Evolutionary conservation across 345 rosid species (phyloP), one percentile per base, ranked within the genome.

Genomic region (Sisymbrium altissimum): DNA sequence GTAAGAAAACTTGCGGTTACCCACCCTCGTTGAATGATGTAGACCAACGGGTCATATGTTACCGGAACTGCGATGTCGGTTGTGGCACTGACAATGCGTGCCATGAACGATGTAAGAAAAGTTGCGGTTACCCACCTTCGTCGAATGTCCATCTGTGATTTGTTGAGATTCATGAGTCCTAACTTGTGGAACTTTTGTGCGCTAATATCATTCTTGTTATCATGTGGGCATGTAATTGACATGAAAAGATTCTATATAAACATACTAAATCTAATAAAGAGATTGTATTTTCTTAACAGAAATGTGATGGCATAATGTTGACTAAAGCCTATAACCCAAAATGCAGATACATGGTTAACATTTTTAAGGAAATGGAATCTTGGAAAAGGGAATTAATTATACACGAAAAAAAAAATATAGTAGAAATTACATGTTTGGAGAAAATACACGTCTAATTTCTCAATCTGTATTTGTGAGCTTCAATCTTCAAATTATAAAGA

Each of bases 1-100:
- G 71, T 50, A 66, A 66, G 60, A n/a, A 50, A 23, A 0, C 6
- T 35, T 66, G 71, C 0, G 68, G 68, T 36, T 65, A 65, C 15
- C 70, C 70, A 44, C 49, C 38, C 9, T 1, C 6, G 38, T 9
- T 35, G 38, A 35, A 35, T 35, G 6, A 35, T 7, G 10, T 35
- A 35, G 35, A 32, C 8, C 8, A 32, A 35, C 3, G 38, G 9
- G 38, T 9, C 38, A 35, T 8, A 35, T 35, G 38, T 35, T 35
- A 7, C 38, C 38, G 38, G 10, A 35, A 35, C 0, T 35, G 38
- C 10, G 3, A 35, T 35, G 38, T 7, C 3, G 9, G 9, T 7
- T 35, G 38, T 35, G 38, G 38, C 10, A 1, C 10, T 3, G 38
- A 35, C 38, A 8, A 8, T 35, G 8, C 9, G 8, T 32, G 35